A percentile compares a stretch with the other conserved stretches of the same genome.
Conservation (phyloP, 257 asterid species). For the Agastache rugosa region DNA sequence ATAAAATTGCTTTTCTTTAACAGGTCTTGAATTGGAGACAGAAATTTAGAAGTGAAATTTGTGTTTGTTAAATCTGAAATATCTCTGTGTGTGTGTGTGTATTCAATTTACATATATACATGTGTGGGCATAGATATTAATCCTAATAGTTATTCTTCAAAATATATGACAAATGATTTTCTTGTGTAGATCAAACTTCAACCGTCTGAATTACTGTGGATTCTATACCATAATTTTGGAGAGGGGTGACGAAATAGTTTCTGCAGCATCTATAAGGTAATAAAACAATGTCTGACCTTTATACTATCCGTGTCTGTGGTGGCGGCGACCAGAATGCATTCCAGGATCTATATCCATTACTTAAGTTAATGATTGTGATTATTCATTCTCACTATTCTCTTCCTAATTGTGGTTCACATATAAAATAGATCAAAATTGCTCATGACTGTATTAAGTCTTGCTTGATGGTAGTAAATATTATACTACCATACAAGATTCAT, state of each 20-base stretch:
- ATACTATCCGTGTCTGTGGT: not conserved
- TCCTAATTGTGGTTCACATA: constrained; percentile 16
- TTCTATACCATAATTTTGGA: constrained; percentile 88
- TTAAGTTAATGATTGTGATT: constrained; percentile 1
- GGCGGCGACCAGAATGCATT: not conserved
- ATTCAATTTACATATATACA: not conserved
- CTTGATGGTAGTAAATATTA: constrained; percentile 13
- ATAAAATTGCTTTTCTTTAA: not conserved
- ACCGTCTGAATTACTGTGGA: constrained; percentile 74
- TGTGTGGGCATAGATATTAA: not conserved
- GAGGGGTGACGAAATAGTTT: constrained; percentile 85
- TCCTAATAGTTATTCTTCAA: constrained; percentile 16
- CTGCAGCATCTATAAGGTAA: constrained; percentile 87
- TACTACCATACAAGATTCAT: not conserved
- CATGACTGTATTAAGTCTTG: not conserved
- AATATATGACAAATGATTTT: constrained; percentile 31
- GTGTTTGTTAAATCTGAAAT: not conserved
- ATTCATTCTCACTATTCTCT: constrained; percentile 7
- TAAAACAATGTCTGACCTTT: constrained; percentile 28
- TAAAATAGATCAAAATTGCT: constrained; percentile 23
- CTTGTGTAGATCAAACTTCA: constrained; percentile 73
- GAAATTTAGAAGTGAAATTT: not conserved
- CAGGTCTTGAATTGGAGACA: constrained; percentile 23
- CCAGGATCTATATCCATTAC: constrained; percentile 8
- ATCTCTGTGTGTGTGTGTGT: no score